phyloP scores from a whole-genome alignment of 129 eudicot genomes.

The Solidago caesia region DNA sequence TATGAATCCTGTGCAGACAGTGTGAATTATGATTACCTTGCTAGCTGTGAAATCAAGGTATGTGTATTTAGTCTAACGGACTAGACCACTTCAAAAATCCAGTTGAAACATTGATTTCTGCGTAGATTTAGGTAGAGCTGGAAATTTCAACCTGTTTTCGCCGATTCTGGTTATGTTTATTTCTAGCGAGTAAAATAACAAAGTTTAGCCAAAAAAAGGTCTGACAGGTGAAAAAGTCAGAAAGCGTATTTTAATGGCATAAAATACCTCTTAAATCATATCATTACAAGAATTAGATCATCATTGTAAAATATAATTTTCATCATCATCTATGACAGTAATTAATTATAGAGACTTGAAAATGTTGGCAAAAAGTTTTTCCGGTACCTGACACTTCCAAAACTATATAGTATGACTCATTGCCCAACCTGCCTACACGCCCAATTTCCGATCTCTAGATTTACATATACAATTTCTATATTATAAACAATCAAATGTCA shows the following conservation, averaged over 20 bases:
- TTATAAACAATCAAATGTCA: too few relatives aligned
- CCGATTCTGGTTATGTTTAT: background rate
- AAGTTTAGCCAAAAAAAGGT: background rate
- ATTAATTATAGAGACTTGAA: background rate
- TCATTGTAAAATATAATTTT: background rate
- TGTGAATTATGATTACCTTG: conserved; percentile 65
- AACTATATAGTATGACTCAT: background rate
- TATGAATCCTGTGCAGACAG: conserved; percentile 66
- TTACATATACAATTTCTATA: background rate
- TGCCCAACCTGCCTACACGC: background rate
- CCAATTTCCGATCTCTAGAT: background rate
- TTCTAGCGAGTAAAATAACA: background rate
- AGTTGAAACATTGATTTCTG: conserved; percentile 5
- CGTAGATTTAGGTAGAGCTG: background rate
- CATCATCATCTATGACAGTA: background rate
- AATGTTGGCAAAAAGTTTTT: background rate
- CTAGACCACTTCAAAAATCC: background rate
- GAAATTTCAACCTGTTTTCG: background rate
- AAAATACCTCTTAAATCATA: background rate
- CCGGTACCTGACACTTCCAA: background rate
- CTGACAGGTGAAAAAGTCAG: background rate
- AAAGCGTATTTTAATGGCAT: background rate
- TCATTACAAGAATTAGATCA: background rate
- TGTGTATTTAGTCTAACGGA: conserved; percentile 5
- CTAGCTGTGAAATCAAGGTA: conserved; percentile 94